phyloP scores from a whole-genome alignment of 768 basidiomycete species.

The Nidularia pulvinata region DNA sequence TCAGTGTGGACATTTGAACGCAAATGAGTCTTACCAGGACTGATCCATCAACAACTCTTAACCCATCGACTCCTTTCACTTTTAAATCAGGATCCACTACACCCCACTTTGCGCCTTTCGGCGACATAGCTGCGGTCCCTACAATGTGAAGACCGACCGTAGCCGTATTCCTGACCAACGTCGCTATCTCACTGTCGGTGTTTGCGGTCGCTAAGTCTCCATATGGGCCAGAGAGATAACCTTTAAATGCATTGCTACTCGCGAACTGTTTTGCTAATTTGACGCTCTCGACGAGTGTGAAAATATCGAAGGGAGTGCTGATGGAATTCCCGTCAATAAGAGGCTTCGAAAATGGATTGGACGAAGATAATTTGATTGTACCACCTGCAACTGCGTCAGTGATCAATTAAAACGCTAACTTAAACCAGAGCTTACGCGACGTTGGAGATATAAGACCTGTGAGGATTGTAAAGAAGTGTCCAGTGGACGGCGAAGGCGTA shows the following conservation, averaged over 20 bases:
- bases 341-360: conserved; percentile 43
- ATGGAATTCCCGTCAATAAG: conserved; percentile 50
- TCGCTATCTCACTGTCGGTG: conserved; percentile 17
- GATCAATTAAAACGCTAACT: background rate
- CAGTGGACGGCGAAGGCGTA: conserved; percentile 13
- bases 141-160: conserved; percentile 16
- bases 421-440: conserved; percentile 22
- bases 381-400: conserved; percentile 22
- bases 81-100: conserved; percentile 22
- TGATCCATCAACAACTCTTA: conserved; percentile 27
- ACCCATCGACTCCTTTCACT: conserved; percentile 19
- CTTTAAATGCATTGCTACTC: conserved; percentile 17
- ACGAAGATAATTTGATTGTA: conserved; percentile 32
- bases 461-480: conserved; percentile 24
- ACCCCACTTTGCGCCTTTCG: conserved; percentile 10
- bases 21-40: conserved; percentile 13
- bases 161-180: conserved; percentile 6
- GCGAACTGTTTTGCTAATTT: conserved; percentile 17
- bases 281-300: conserved; percentile 19
- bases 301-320: conserved; percentile 24
- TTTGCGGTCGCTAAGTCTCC: conserved; percentile 13
- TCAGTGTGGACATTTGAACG: background rate
- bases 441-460: conserved; percentile 27
- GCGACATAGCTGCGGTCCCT: conserved; percentile 18
- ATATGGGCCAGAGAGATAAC: conserved; percentile 21